Evolutionary conservation across 2,329 filamentous ascomycete species (phyloP).

Genomic region (Xenoacremonium recifei): DNA sequence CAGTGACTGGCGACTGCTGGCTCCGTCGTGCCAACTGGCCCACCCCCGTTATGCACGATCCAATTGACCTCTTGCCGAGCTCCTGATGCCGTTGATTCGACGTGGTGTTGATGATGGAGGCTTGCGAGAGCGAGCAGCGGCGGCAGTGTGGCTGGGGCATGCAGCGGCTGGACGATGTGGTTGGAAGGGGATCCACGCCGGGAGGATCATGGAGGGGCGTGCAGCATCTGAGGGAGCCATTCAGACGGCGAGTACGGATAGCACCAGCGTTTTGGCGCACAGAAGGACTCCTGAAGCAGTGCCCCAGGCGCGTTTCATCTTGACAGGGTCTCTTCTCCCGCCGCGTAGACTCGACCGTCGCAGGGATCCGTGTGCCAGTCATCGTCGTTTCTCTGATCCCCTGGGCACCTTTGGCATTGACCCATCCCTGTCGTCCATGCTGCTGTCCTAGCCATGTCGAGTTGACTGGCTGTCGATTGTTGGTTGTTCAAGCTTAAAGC

Average conservation of each 20-base stretch:
- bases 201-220: background rate
- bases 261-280: conserved; percentile 30
- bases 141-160: conserved; percentile 8
- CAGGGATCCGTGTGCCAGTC: conserved; percentile 21
- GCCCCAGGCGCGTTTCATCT: conserved; percentile 51
- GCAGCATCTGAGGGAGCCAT: conserved; percentile 2
- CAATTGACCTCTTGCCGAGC: conserved; percentile 10
- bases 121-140: conserved; percentile 5
- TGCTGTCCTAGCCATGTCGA: background rate
- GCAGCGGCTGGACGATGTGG: conserved; percentile 6
- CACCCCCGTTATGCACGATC: too few species aligned
- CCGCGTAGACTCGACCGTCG: conserved; percentile 21
- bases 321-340: conserved; percentile 30
- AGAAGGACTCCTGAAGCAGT: conserved; percentile 45
- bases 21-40: conserved; percentile 5
- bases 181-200: conserved; percentile 18
- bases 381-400: conserved; percentile 12
- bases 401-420: background rate
- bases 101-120: conserved; percentile 10
- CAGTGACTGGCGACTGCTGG: background rate
- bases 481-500: background rate
- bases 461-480: background rate
- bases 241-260: conserved; percentile 30
- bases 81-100: conserved; percentile 17
- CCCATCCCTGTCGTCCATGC: conserved; percentile 16